These are phyloP conservation scores for Juglanconis oblonga DNA, from an alignment of 2,329 filamentous ascomycete species.

Conservation along the genomic window DNA sequence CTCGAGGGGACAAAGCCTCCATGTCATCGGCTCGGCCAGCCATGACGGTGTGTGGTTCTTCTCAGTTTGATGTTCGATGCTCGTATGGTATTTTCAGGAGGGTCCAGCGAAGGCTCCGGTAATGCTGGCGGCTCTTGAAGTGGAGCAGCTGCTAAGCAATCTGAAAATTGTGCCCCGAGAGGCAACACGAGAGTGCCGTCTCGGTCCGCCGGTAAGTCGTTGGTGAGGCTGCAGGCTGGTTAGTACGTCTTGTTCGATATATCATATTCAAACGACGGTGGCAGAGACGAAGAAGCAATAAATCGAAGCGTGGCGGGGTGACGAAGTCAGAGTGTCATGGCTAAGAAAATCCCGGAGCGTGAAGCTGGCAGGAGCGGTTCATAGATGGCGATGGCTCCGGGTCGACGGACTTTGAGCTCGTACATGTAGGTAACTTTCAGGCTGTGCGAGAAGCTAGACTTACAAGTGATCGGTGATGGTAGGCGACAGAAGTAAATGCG, in stretches of 20 bases:
- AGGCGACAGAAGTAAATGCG: conserved; percentile 8
- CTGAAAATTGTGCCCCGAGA: background rate
- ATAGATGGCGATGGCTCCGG: too few relatives aligned
- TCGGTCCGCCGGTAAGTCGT: conserved; percentile 3
- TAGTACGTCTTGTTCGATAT: background rate
- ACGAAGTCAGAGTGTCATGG: background rate
- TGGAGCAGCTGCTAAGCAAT: conserved; percentile 9
- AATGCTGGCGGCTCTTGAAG: background rate
- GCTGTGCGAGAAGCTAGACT: background rate
- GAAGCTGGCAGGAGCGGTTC: background rate
- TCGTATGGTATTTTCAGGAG: background rate
- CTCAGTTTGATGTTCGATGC: background rate
- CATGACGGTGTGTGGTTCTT: conserved; percentile 30
- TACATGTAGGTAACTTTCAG: too few relatives aligned
- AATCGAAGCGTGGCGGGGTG: background rate
- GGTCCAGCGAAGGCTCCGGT: background rate
- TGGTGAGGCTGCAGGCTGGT: conserved; percentile 5
- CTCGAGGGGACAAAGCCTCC: conserved; percentile 63
- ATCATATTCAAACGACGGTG: background rate
- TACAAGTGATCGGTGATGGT: conserved; percentile 3
- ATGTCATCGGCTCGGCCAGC: conserved; percentile 42
- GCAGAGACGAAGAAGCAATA: background rate
- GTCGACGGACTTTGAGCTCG: too few relatives aligned
- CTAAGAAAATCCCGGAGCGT: background rate
- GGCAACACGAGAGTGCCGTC: background rate